Evolutionary conservation across 2,329 filamentous ascomycete genomes (phyloP), one percentile per base, ranked within the genome.

Genomic region (Zymoseptoria pseudotritici): DNA sequence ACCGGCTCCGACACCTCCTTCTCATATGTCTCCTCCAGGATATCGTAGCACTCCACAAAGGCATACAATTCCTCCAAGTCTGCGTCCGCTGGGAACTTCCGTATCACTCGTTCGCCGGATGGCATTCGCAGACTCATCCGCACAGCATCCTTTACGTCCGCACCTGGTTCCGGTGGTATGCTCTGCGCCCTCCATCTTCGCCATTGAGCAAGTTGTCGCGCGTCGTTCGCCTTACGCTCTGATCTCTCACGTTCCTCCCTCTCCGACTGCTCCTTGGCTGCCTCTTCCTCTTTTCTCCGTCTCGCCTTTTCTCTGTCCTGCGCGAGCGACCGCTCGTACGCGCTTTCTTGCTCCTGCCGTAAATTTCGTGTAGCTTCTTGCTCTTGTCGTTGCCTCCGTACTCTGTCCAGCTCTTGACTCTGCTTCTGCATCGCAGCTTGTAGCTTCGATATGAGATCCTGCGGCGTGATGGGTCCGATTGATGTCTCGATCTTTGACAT

Each of bases 401-500:
- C 86, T 29, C 85, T 82, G 49, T 86, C 85, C 3, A 99, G 79
- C 53, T 93, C 86, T 17, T 87, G 83, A n/a, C 83, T 83, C 71
- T 96, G 89, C 63, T 88, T 86, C 54, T 85, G 82, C 62, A 96
- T 88, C 4, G 88, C 87, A 5, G 82, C 79, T 61, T 86, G 86
- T 17, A 97, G 78, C 70, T 93, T 91, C 3, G 85, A 82, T 6
- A 95, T 75, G 69, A 94, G 90, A n/a, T 87, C 84, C 0, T 81
- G 74, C 0, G 90, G 77, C 0, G 89, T 80, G 56, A 88, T 86
- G 1, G 87, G 85, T 0, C 94, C 93, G 0, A 84, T 81, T 6
- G 95, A 81, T 26, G 91, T 86, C 67, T 90, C 86, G 58, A 97
- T 83, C 17, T 96, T 89, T 46, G 91, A 91, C 93, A 99, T 97